Evolutionary conservation across 192 early-diverging fungal species (phyloP).

Genomic region (Oehlia diaphana): DNA sequence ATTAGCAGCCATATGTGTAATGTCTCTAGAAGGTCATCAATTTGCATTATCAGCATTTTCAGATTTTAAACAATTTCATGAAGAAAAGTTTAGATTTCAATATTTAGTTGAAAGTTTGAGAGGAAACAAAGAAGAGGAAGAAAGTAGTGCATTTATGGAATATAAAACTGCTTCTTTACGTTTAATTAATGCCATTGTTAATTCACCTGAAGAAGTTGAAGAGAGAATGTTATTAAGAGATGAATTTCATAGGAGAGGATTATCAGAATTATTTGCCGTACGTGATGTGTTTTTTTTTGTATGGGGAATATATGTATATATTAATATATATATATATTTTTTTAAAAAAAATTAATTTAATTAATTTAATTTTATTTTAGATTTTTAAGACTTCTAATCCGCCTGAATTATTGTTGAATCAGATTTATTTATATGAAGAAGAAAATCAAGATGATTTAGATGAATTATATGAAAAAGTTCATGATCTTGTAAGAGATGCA

Average conservation of each 20-base stretch:
- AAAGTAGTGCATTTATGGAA: conserved; percentile 30
- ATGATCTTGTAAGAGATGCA: conserved; percentile 32
- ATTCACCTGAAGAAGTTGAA: conserved; percentile 43
- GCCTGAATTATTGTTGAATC: conserved; percentile 43
- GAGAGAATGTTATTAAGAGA: conserved; percentile 43
- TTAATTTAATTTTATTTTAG: neutral
- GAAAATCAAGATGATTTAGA: conserved; percentile 45
- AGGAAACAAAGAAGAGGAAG: conserved; percentile 4
- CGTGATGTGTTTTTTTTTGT: conserved; percentile 12
- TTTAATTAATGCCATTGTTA: conserved; percentile 50
- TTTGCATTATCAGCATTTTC: conserved; percentile 47
- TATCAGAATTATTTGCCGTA: conserved; percentile 47
- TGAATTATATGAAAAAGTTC: conserved; percentile 41
- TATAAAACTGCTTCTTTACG: conserved; percentile 44
- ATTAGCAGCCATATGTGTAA: conserved; percentile 47
- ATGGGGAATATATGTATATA: no score
- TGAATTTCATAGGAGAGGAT: conserved; percentile 51
- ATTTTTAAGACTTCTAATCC: conserved; percentile 27
- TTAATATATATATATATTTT: neutral
- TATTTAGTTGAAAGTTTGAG: conserved; percentile 45
- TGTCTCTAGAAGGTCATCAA: conserved; percentile 44
- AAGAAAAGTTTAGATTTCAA: conserved; percentile 57
- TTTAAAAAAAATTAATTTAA: neutral
- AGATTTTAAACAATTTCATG: conserved; percentile 43
- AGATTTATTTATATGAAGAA: conserved; percentile 46